phyloP scores from a whole-genome alignment of 768 basidiomycete genomes.

The Chlorophyllum brunneum region DNA sequence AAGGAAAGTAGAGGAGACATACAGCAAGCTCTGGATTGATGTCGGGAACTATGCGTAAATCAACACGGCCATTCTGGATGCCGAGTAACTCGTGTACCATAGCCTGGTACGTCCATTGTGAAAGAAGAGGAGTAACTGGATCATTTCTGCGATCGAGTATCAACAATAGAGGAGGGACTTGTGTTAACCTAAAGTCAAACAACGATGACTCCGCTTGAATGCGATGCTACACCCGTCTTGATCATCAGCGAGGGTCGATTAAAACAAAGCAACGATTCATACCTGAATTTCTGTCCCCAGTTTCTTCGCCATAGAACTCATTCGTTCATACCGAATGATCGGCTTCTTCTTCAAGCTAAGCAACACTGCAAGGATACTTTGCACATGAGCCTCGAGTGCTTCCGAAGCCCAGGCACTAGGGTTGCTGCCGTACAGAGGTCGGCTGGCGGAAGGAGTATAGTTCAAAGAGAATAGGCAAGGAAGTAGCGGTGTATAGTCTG shows the following conservation, averaged over 20 bases:
- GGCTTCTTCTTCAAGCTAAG: slow-evolving; percentile 97
- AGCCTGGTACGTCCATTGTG: slow-evolving; percentile 99
- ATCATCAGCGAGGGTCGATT: background rate
- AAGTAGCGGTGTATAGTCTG: slow-evolving; percentile 88
- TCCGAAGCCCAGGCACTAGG: slow-evolving; percentile 70
- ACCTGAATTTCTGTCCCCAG: slow-evolving; percentile 86
- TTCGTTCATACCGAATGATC: slow-evolving; percentile 88
- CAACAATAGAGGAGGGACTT: slow-evolving; percentile 83
- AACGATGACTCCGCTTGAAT: slow-evolving; percentile 78
- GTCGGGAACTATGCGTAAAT: slow-evolving; percentile 79
- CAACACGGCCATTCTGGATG: slow-evolving; percentile 92
- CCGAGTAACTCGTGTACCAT: slow-evolving; percentile 97
- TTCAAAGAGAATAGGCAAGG: slow-evolving; percentile 87
- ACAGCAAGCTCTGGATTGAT: slow-evolving; percentile 84
- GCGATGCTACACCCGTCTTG: slow-evolving; percentile 48
- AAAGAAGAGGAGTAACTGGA: slow-evolving; percentile 92
- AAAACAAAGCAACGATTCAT: background rate
- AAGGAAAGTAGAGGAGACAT: slow-evolving; percentile 19
- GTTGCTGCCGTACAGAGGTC: slow-evolving; percentile 68
- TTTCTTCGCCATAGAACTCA: slow-evolving; percentile 90
- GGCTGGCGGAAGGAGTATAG: slow-evolving; percentile 56
- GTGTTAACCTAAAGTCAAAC: slow-evolving; percentile 90
- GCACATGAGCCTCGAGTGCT: slow-evolving; percentile 75
- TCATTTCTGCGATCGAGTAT: slow-evolving; percentile 96
- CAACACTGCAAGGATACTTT: slow-evolving; percentile 80